These are phyloP conservation scores for Leccinum subrobustum DNA, from an alignment of 1,284 basidiomycete genomes.

Conservation along the genomic window DNA sequence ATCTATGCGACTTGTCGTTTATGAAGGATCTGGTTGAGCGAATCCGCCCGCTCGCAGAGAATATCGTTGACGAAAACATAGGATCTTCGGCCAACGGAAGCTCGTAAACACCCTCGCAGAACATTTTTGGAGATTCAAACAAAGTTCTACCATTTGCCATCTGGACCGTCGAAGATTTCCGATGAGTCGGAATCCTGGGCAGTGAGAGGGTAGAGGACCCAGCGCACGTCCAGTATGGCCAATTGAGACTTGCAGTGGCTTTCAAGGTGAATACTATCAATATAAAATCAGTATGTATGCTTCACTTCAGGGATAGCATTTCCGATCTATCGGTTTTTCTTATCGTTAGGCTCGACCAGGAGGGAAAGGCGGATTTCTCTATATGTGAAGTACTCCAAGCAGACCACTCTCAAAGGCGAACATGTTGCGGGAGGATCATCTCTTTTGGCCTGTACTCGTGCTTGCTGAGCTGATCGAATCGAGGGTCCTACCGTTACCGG, in stretches of 20 bases:
- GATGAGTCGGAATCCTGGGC: slow-evolving; percentile 47
- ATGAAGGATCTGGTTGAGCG: slow-evolving; percentile 76
- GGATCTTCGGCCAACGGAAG: slow-evolving; percentile 12
- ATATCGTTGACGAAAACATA: slow-evolving; percentile 1
- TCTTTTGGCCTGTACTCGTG: slow-evolving; percentile 67
- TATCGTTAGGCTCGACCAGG: slow-evolving; percentile 35
- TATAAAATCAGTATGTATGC: not conserved
- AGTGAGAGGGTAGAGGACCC: slow-evolving; percentile 39
- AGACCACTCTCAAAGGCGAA: slow-evolving; percentile 51
- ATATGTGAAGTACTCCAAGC: not conserved
- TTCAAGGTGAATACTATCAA: slow-evolving; percentile 44
- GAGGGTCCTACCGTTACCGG: slow-evolving; percentile 37
- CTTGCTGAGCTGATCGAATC: slow-evolving; percentile 64
- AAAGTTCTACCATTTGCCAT: not conserved
- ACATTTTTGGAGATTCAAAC: slow-evolving; percentile 1
- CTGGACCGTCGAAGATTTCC: slow-evolving; percentile 39
- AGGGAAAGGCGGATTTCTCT: slow-evolving; percentile 49
- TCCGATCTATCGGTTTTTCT: slow-evolving; percentile 13
- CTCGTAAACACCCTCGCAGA: slow-evolving; percentile 15
- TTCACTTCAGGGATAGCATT: slow-evolving; percentile 2
- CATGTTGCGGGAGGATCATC: slow-evolving; percentile 67
- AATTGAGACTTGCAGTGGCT: slow-evolving; percentile 48
- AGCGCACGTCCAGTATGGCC: slow-evolving; percentile 46
- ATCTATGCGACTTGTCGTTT: slow-evolving; percentile 82
- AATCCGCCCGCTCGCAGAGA: slow-evolving; percentile 34